Evolutionary conservation across 1,284 basidiomycete genomes (phyloP), one percentile per base, ranked within the genome.

Genomic region (Trichosporon sp.): DNA sequence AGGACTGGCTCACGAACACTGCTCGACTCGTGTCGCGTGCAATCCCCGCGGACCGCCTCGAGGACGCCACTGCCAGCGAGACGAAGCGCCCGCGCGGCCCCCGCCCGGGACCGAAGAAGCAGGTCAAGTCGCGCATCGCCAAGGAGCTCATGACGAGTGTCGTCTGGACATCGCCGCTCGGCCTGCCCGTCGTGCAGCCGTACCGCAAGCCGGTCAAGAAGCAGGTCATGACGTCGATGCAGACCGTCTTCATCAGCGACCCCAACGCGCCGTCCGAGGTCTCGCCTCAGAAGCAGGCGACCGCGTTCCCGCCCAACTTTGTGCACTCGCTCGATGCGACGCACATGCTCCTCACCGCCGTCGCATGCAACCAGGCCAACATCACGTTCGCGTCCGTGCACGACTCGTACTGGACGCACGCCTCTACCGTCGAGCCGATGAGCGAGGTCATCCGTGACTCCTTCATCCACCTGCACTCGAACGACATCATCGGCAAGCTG

Each of bases 351-450:
- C 85, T 98, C 75, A 98, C 96, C 0, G 96, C 96, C n/a, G 87
- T 97, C 54, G 91, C 93, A 78, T 98, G 93, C 81, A 86, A 88
- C 77, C 87, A 89, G 19, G 87, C 88, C 78, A 87, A 86, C 65
- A 81, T 97, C 72, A 91, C 91, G 0, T 98, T 98, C 81, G 96
- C 96, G 0, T 93, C 94, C 2, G 97, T 99, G 12, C 96, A 99
- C 84, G 97, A 99, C 82, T 98, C 95, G 1, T 99, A 98, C 86
- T 99, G 96, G 96, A 98, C 96, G 6, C 96, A 99, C 81, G 92
- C 96, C 0, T 88, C 87, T 48, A 89, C 89, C 74, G 92, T 98
- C 72, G 93, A 98, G 83, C 86, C 89, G 69, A 97, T 99, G 94
- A 93, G 92, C 0, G 87, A 87, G 65, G 88, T 92, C 77, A 96